Percentiles rank a stretch among this genome's conserved stretches.
Conservation (phyloP, 169 alveolate genomes). For the Cytauxzoon felis region DNA sequence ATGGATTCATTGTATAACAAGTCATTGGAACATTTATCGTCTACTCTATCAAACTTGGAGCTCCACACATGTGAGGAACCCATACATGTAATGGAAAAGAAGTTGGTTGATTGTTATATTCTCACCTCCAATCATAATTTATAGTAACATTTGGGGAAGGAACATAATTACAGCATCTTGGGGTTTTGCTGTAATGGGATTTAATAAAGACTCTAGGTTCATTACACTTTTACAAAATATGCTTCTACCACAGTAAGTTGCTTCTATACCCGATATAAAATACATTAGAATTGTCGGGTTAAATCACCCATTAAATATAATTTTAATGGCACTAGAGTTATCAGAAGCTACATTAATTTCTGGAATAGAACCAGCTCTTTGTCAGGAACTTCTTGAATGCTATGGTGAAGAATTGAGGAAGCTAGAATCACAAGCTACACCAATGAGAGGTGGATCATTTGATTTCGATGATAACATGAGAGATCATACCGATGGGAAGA, state of each 20-base stretch:
- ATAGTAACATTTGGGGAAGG: constrained; percentile 59
- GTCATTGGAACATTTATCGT: constrained; percentile 15
- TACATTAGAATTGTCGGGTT: not conserved
- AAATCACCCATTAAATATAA: not conserved
- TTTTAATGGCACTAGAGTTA: constrained; percentile 52
- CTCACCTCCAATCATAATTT: not conserved
- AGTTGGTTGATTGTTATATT: constrained; percentile 6
- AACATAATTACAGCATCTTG: constrained; percentile 47
- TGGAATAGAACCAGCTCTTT: constrained; percentile 10
- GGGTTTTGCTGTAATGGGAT: constrained; percentile 53
- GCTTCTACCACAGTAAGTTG: constrained; percentile 14
- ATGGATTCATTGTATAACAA: constrained; percentile 17
- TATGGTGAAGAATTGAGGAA: constrained; percentile 47
- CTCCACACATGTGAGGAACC: constrained; percentile 9
- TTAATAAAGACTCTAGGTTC: constrained; percentile 24
- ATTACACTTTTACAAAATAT: constrained; percentile 21
- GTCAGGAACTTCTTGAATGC: constrained; percentile 25
- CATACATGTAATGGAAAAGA: constrained; percentile 6
- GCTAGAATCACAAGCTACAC: constrained; percentile 5
- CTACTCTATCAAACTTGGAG: constrained; percentile 1
- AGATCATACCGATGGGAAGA: constrained; percentile 28
- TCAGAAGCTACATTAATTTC: constrained; percentile 42
- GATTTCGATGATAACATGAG: constrained; percentile 52
- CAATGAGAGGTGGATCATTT: not conserved
- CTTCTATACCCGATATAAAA: not conserved